phyloP scores from a whole-genome alignment of 1,284 basidiomycete genomes.

The Papiliotrema flavescens region DNA sequence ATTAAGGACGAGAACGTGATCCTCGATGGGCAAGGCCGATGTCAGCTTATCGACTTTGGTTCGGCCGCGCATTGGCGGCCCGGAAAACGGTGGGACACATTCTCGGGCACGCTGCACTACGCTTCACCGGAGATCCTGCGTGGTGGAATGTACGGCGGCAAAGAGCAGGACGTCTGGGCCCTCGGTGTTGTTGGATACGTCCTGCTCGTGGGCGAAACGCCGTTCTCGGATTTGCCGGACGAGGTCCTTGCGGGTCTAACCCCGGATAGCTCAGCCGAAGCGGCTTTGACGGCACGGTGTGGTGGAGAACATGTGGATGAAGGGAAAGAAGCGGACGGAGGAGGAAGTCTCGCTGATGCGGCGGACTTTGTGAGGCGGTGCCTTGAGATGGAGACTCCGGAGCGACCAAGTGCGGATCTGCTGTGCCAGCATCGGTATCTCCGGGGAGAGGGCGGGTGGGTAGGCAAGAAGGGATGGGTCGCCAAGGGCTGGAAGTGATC shows the following conservation, averaged over 20 bases:
- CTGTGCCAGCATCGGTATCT: slow-evolving; percentile 43
- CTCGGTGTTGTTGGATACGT: slow-evolving; percentile 98
- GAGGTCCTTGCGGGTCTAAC: slow-evolving; percentile 39
- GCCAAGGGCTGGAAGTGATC: slow-evolving; percentile 1
- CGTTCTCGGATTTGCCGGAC: slow-evolving; percentile 61
- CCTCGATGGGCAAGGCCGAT: slow-evolving; percentile 55
- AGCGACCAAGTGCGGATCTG: slow-evolving; percentile 43
- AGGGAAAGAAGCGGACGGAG: slow-evolving; percentile 42
- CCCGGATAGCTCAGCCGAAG: slow-evolving; percentile 26
- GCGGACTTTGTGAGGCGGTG: slow-evolving; percentile 46
- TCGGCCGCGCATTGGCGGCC: slow-evolving; percentile 63
- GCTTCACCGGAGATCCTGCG: slow-evolving; percentile 95
- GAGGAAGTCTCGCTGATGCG: slow-evolving; percentile 43
- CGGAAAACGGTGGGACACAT: slow-evolving; percentile 91
- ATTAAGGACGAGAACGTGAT: slow-evolving; percentile 97
- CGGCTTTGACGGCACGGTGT: slow-evolving; percentile 38
- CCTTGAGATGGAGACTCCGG: slow-evolving; percentile 35
- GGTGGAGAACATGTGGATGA: slow-evolving; percentile 27
- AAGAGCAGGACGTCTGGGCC: slow-evolving; percentile 98
- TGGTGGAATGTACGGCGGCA: slow-evolving; percentile 90
- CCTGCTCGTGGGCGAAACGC: slow-evolving; percentile 90
- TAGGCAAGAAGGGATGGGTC: slow-evolving; percentile 40
- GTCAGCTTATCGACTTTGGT: slow-evolving; percentile 94
- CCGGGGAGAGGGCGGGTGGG: slow-evolving; percentile 39
- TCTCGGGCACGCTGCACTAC: slow-evolving; percentile 80